Percentiles rank a stretch among this genome's conserved stretches.
Conservation (phyloP, 768 basidiomycete genomes). For the Tephrocybe sp. region DNA sequence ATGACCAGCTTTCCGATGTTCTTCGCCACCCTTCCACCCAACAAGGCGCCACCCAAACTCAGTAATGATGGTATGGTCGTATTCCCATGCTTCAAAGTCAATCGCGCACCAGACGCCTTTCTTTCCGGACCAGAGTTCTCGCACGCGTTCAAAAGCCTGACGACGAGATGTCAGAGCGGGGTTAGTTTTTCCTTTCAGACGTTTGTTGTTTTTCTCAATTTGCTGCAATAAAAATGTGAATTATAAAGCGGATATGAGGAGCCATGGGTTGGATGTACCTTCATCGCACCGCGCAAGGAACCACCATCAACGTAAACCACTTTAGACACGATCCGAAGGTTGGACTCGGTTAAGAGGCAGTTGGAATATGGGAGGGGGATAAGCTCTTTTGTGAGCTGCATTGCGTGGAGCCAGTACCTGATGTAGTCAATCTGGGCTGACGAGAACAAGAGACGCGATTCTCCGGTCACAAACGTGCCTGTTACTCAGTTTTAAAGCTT, state of each 20-base stretch:
- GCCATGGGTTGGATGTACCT: slow-evolving; percentile 37
- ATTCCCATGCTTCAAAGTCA: slow-evolving; percentile 86
- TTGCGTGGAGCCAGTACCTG: slow-evolving; percentile 80
- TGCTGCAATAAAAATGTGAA: slow-evolving; percentile 45
- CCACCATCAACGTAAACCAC: slow-evolving; percentile 54
- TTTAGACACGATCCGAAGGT: slow-evolving; percentile 59
- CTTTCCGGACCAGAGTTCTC: slow-evolving; percentile 61
- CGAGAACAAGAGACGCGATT: slow-evolving; percentile 79
- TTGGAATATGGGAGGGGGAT: slow-evolving; percentile 80
- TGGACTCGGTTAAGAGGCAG: slow-evolving; percentile 63
- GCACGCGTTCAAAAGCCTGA: slow-evolving; percentile 65
- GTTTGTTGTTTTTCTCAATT: slow-evolving; percentile 81
- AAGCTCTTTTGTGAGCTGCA: slow-evolving; percentile 59
- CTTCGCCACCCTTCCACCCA: slow-evolving; percentile 53
- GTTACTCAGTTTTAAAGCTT: neutral
- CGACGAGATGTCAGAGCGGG: slow-evolving; percentile 56
- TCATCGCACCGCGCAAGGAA: slow-evolving; percentile 58
- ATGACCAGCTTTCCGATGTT: slow-evolving; percentile 54
- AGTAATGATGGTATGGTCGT: slow-evolving; percentile 68
- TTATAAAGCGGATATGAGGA: neutral
- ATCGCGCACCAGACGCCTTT: slow-evolving; percentile 74
- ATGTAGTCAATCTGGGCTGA: slow-evolving; percentile 85
- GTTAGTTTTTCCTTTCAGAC: slow-evolving; percentile 66
- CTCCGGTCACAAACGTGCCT: slow-evolving; percentile 72
- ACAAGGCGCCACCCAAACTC: slow-evolving; percentile 80